Percentiles rank a stretch among this genome's conserved stretches.
phyloP scores from a whole-genome alignment of 1,284 basidiomycete species.

The Fomitiporia mediterranea region DNA sequence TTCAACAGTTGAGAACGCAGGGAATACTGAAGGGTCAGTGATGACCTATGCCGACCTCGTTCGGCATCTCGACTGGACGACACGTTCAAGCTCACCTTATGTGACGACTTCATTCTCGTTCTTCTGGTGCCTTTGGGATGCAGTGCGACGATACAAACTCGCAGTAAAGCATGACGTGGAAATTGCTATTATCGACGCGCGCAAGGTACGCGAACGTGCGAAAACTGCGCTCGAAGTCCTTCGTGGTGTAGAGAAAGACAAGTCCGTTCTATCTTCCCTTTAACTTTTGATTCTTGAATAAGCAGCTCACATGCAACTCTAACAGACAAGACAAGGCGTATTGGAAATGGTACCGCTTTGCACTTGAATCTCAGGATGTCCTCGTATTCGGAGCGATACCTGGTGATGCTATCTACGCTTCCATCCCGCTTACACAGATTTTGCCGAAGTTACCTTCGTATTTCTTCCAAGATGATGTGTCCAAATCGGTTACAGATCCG shows the following conservation, averaged over 20 bases:
- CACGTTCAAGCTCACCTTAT: slow-evolving; percentile 59
- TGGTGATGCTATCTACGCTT: slow-evolving; percentile 56
- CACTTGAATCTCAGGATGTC: slow-evolving; percentile 68
- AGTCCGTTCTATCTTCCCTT: not conserved
- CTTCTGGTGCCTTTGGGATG: slow-evolving; percentile 76
- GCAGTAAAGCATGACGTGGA: slow-evolving; percentile 68
- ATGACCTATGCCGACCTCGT: slow-evolving; percentile 43
- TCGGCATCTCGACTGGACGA: slow-evolving; percentile 70
- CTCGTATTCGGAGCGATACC: slow-evolving; percentile 67
- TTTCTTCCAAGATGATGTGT: slow-evolving; percentile 41
- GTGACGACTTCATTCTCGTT: slow-evolving; percentile 75
- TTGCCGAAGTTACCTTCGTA: slow-evolving; percentile 66
- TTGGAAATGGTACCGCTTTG: slow-evolving; percentile 71
- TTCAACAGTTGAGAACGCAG: slow-evolving; percentile 22
- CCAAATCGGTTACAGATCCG: not conserved
- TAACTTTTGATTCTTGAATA: slow-evolving; percentile 7
- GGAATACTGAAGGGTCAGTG: slow-evolving; percentile 24
- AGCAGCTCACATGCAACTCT: slow-evolving; percentile 1
- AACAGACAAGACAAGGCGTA: slow-evolving; percentile 56
- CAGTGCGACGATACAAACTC: slow-evolving; percentile 61
- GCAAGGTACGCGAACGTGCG: slow-evolving; percentile 48
- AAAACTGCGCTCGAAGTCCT: slow-evolving; percentile 36
- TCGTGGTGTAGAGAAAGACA: slow-evolving; percentile 4
- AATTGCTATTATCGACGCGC: slow-evolving; percentile 71
- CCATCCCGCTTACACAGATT: slow-evolving; percentile 59